Base-by-base conservation (phyloP, 768 basidiomycete species). In the Daedalea quercina region DNA sequence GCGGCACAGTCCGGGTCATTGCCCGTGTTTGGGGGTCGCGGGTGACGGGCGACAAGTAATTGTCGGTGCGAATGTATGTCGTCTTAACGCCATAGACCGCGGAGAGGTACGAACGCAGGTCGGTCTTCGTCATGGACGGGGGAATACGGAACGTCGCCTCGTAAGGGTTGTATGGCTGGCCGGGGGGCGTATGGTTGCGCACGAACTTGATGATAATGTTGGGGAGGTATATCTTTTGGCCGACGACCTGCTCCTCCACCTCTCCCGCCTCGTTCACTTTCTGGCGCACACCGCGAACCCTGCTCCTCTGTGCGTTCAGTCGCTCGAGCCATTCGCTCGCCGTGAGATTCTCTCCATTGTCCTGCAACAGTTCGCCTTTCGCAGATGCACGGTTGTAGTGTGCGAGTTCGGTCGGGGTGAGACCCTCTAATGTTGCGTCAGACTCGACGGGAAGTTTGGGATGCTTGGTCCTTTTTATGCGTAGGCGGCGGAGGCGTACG, bases 11-110 rank as follows among this genome's bases (percentile, higher is more conserved):
- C 45, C 67, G 59, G 19, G 46, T 33, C 3, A 17, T n/a, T 0
- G 48, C 31, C 3, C 44, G 26, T 15, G 24, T 17, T 25, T 58
- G 23, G 25, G 47, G 56, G 0, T 54, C 57, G 37, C 75, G 69
- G 11, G 64, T 63, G 19, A 78, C 61, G 42, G 84, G 80, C 0
- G 85, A 78, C 54, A 85, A 72, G 61, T 92, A 91, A 73, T 89
- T 90, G 75, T 90, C 89, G n/a, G 94, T 97, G 48, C 94, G 90
- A 56, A 97, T 91, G 67, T 94, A 96, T 7, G 93, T 95, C 54
- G 88, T 87, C 63, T 84, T 74, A 44, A 97, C 83, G 55, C 90
- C 89, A 60, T 97, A 97, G n/a, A 86, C 79, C 31, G 91, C 78
- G 48, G 71, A 70, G 44, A 97, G 80, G 65, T 95, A 93, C 0